Conservation (phyloP, 2,329 filamentous ascomycete species). For the Metarhizium anisopliae region DNA sequence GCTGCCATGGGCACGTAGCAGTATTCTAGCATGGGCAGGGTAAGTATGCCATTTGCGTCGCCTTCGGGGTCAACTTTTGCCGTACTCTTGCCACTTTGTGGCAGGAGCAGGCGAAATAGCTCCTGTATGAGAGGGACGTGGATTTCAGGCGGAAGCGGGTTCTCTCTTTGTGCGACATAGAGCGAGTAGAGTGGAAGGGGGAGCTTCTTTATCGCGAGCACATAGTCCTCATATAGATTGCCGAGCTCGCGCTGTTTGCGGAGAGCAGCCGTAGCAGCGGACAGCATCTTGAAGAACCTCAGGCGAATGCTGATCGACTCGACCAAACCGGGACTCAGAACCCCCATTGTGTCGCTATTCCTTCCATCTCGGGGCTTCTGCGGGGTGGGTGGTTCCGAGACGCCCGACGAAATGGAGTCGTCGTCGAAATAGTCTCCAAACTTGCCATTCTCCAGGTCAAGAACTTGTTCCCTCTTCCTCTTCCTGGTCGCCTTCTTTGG, state of each 20-base stretch:
- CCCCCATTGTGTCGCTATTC: slow-evolving; percentile 13
- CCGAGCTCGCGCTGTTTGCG: slow-evolving; percentile 31
- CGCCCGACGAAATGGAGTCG: slow-evolving; percentile 39
- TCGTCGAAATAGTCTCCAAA: slow-evolving; percentile 54
- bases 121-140: slow-evolving; percentile 37
- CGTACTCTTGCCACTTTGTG: slow-evolving; percentile 31
- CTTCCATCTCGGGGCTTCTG: slow-evolving; percentile 24
- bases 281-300: slow-evolving; percentile 51
- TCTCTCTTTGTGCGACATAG: slow-evolving; percentile 33
- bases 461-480: slow-evolving; percentile 35
- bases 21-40: slow-evolving; percentile 36
- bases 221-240: slow-evolving; percentile 51
- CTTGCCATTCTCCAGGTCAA: slow-evolving; percentile 51
- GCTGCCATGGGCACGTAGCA: slow-evolving; percentile 61
- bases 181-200: slow-evolving; percentile 48
- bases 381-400: slow-evolving; percentile 37
- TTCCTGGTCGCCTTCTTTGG: slow-evolving; percentile 34
- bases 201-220: slow-evolving; percentile 47
- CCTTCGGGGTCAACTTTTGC: slow-evolving; percentile 25
- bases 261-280: slow-evolving; percentile 37
- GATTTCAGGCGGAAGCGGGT: slow-evolving; percentile 25
- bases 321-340: slow-evolving; percentile 21
- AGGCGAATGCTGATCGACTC: slow-evolving; percentile 54
- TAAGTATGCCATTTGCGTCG: slow-evolving; percentile 30
- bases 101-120: slow-evolving; percentile 36